A percentile compares a stretch with the other conserved stretches of the same genome.
Evolutionary conservation across 192 early-diverging fungal genomes (phyloP).

Genomic region (Spizellomyces sp.): DNA sequence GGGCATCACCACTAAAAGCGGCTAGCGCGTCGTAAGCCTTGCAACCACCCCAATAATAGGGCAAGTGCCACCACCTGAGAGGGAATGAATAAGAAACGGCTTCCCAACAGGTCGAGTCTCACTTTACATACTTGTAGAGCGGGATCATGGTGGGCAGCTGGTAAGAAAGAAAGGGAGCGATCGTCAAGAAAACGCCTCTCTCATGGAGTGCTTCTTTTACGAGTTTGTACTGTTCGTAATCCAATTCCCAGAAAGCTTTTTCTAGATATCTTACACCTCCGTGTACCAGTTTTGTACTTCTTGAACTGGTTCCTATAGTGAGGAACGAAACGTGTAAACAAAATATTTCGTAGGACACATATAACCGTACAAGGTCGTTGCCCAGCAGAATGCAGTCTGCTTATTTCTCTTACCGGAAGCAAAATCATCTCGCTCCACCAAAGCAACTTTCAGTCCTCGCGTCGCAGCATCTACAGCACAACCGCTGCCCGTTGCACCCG

Average conservation of each 20-base stretch:
- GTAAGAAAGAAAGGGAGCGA: constrained; percentile 93
- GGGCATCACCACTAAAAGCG: constrained; percentile 76
- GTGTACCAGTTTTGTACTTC: constrained; percentile 95
- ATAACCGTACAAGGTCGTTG: no score
- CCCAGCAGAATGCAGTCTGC: no score
- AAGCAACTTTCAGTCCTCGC: constrained; percentile 86
- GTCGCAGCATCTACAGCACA: constrained; percentile 92
- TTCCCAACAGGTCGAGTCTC: not conserved
- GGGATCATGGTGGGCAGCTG: constrained; percentile 95
- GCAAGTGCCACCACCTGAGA: constrained; percentile 90
- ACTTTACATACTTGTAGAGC: constrained; percentile 74
- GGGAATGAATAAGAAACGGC: not conserved
- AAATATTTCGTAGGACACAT: no score
- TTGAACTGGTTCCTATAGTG: constrained; percentile 75
- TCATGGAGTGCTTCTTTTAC: constrained; percentile 95
- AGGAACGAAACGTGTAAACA: constrained; percentile 10
- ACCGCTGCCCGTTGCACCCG: constrained; percentile 93
- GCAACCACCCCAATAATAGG: constrained; percentile 93
- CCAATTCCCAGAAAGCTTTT: constrained; percentile 92
- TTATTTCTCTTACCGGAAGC: constrained; percentile 59
- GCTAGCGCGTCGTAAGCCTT: constrained; percentile 93
- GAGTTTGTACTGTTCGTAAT: constrained; percentile 96
- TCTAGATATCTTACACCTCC: constrained; percentile 97
- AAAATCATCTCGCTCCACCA: constrained; percentile 97
- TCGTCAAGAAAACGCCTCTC: constrained; percentile 88